Percentiles rank a stretch among this genome's conserved stretches.
phyloP scores from a whole-genome alignment of 2,329 filamentous ascomycete genomes.

The Curvularia hawaiiensis region DNA sequence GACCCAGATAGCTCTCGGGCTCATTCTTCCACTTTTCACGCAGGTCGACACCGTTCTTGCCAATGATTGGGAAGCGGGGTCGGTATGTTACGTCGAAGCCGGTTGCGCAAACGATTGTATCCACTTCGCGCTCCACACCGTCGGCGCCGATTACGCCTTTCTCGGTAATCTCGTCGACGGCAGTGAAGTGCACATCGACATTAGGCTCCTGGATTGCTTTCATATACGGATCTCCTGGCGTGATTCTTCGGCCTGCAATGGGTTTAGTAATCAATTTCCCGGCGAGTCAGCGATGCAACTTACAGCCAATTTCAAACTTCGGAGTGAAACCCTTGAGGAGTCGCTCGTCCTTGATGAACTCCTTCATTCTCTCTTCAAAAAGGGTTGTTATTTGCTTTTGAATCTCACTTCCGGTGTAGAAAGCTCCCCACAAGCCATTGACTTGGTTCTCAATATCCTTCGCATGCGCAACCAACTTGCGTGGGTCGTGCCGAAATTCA shows the following conservation, averaged over 20 bases:
- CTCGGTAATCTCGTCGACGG: constrained; percentile 53
- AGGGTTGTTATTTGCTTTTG: constrained; percentile 49
- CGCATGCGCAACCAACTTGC: constrained; percentile 50
- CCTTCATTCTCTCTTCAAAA: constrained; percentile 53
- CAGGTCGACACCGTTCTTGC: constrained; percentile 48
- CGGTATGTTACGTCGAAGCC: constrained; percentile 53
- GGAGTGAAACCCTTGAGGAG: constrained; percentile 56
- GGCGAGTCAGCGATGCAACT: constrained; percentile 1
- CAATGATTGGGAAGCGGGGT: constrained; percentile 52
- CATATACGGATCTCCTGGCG: constrained; percentile 59
- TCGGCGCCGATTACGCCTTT: constrained; percentile 53
- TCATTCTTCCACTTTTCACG: constrained; percentile 48
- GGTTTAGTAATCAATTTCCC: background rate
- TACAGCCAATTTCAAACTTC: constrained; percentile 53
- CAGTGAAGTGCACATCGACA: constrained; percentile 57
- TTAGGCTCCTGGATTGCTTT: constrained; percentile 56
- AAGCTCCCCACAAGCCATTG: constrained; percentile 54
- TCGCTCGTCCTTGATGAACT: constrained; percentile 58
- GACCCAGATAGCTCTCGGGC: constrained; percentile 50
- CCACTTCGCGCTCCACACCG: constrained; percentile 49
- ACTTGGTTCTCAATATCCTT: constrained; percentile 55
- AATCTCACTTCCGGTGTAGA: constrained; percentile 50
- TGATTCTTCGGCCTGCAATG: constrained; percentile 48
- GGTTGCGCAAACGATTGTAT: constrained; percentile 54
- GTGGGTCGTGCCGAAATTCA: constrained; percentile 50